Conservation (phyloP, 1,139 yeast genomes). For the Pichia sp. region DNA sequence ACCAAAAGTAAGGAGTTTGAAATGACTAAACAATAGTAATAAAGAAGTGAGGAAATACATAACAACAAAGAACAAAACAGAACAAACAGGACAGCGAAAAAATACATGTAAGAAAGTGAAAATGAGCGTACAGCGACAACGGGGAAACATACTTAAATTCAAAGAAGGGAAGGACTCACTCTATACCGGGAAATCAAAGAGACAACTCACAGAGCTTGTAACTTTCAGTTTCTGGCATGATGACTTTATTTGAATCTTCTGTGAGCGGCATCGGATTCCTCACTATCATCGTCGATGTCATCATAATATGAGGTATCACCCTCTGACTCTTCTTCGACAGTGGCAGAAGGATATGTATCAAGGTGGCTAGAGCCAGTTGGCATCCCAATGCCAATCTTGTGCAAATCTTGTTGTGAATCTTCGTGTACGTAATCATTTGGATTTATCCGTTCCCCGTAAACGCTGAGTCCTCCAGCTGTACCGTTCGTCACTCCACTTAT, state of each 20-base stretch:
- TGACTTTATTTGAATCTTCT: constrained; percentile 6
- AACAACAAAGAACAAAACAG: not conserved
- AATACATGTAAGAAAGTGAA: not conserved
- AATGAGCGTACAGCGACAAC: not conserved
- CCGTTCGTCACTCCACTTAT: constrained; percentile 10
- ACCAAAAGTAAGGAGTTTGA: not conserved
- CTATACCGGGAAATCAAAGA: not conserved
- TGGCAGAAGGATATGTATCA: not conserved
- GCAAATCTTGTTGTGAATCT: not conserved
- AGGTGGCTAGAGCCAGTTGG: not conserved
- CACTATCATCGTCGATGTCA: constrained; percentile 11
- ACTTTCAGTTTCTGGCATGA: not conserved
- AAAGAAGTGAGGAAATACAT: not conserved
- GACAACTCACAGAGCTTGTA: not conserved
- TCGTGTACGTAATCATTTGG: constrained; percentile 3
- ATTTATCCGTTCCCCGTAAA: constrained; percentile 15
- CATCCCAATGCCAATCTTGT: not conserved
- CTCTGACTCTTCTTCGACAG: constrained; percentile 4
- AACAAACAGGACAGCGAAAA: not conserved
- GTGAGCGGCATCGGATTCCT: constrained; percentile 4
- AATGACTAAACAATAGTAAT: not conserved
- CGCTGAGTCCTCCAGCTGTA: constrained; percentile 16
- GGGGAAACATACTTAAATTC: not conserved
- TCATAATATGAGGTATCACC: constrained; percentile 1
- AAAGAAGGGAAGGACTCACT: not conserved